A percentile compares a stretch with the other conserved stretches of the same genome.
Conservation (phyloP, 306 rosid species). For the Albizia julibrissin region DNA sequence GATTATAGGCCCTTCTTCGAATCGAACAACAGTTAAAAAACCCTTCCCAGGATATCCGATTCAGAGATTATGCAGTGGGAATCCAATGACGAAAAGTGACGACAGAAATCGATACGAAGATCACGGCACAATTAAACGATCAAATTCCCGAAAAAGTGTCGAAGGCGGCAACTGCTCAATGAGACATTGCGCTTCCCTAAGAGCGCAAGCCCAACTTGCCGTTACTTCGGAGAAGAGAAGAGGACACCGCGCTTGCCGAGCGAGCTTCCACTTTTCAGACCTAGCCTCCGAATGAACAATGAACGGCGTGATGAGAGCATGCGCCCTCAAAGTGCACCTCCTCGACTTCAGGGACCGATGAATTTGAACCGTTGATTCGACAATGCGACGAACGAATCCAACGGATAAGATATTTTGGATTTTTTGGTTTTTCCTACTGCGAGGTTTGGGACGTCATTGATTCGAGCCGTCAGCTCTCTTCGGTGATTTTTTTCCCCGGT, state of each 20-base stretch:
- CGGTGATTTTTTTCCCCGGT: not conserved
- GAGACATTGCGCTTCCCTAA: not conserved
- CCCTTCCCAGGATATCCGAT: not conserved
- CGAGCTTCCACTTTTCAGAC: not conserved
- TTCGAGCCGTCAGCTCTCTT: not conserved
- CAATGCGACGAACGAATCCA: not conserved
- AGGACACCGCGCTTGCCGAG: not conserved
- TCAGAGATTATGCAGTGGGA: not conserved
- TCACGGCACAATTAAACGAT: not conserved
- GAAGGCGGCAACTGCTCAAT: not conserved
- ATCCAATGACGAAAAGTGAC: not conserved
- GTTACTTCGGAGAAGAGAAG: not conserved
- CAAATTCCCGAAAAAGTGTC: not conserved
- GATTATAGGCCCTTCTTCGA: not conserved
- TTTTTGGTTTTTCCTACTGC: not conserved
- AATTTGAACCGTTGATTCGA: not conserved
- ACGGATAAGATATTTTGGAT: not conserved
- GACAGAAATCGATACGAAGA: not conserved
- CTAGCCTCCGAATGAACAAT: not conserved
- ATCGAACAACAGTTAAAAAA: not conserved
- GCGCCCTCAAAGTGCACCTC: not conserved
- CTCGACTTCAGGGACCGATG: not conserved
- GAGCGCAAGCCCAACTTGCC: slow-evolving; percentile 1
- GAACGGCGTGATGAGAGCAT: not conserved
- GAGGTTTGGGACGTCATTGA: not conserved